phyloP scores from a whole-genome alignment of 2,329 filamentous ascomycete species.

The Parascedosporium putredinis region DNA sequence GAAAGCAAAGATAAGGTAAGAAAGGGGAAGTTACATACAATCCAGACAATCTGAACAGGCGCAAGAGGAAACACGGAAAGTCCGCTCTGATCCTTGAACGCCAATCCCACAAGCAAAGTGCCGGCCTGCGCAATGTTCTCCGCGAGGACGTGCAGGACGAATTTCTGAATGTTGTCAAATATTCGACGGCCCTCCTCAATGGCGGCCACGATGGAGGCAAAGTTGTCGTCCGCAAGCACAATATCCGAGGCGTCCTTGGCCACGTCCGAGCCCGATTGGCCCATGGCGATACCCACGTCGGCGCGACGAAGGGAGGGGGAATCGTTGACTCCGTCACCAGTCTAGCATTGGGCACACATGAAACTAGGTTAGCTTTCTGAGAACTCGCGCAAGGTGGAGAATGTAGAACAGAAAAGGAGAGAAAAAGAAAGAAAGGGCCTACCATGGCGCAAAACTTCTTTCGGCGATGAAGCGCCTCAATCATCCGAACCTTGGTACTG shows the following conservation, averaged over 20 bases:
- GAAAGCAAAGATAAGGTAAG: no score
- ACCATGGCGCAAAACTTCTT: conserved; percentile 57
- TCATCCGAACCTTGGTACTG: conserved; percentile 64
- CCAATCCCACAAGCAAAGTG: conserved; percentile 59
- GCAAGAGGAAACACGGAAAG: conserved; percentile 65
- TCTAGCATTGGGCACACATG: no score
- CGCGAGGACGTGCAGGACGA: conserved; percentile 58
- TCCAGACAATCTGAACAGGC: conserved; percentile 71
- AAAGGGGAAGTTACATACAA: no score
- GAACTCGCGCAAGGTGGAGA: not conserved
- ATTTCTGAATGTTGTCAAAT: conserved; percentile 69
- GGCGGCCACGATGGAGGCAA: conserved; percentile 59
- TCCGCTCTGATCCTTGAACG: conserved; percentile 54
- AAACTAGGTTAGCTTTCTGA: no score
- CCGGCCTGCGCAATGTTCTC: conserved; percentile 64
- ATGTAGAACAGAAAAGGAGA: not conserved
- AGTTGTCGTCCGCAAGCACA: conserved; percentile 63
- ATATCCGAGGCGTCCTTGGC: conserved; percentile 57
- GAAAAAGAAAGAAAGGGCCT: conserved; percentile 11
- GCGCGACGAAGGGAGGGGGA: conserved; percentile 59
- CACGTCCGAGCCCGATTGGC: conserved; percentile 50
- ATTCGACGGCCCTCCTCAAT: conserved; percentile 63
- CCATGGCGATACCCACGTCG: conserved; percentile 64
- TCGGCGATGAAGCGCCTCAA: conserved; percentile 59
- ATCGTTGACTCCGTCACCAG: conserved; percentile 66